These are phyloP conservation scores for Fraxinus excelsior DNA, from an alignment of 257 asterid species.

Conservation along the genomic window DNA sequence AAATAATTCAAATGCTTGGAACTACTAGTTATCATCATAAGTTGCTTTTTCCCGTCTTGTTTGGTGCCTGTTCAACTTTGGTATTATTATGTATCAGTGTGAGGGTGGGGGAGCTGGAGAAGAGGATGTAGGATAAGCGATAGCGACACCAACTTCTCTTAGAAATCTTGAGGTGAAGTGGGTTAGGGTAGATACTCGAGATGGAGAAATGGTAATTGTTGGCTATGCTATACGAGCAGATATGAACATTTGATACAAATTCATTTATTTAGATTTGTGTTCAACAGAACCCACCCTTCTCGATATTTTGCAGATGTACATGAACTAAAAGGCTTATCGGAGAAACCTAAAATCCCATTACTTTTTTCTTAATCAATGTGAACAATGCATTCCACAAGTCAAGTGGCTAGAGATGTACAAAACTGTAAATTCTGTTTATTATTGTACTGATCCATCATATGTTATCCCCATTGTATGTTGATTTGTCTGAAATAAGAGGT, in stretches of 20 bases:
- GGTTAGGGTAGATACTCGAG: background rate
- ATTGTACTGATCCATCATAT: background rate
- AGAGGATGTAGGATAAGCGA: background rate
- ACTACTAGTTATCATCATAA: background rate
- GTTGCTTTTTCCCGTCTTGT: background rate
- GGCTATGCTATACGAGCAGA: background rate
- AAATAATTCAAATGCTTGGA: background rate
- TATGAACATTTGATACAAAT: background rate
- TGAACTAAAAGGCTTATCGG: background rate
- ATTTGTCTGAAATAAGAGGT: constrained; percentile 45
- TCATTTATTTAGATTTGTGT: background rate
- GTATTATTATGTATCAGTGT: background rate
- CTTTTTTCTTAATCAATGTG: background rate
- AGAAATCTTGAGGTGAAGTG: background rate
- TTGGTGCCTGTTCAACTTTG: background rate
- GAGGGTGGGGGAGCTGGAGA: background rate
- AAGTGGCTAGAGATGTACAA: background rate
- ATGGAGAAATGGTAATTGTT: background rate
- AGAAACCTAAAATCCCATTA: background rate
- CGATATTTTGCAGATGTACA: background rate
- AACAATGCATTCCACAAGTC: background rate
- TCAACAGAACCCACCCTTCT: background rate
- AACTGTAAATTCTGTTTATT: background rate
- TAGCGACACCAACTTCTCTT: background rate
- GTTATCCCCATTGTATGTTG: constrained; percentile 1